Percentiles rank a stretch among this genome's conserved stretches.
phyloP scores from a whole-genome alignment of 768 basidiomycete genomes.

The Rhodocollybia butyracea region DNA sequence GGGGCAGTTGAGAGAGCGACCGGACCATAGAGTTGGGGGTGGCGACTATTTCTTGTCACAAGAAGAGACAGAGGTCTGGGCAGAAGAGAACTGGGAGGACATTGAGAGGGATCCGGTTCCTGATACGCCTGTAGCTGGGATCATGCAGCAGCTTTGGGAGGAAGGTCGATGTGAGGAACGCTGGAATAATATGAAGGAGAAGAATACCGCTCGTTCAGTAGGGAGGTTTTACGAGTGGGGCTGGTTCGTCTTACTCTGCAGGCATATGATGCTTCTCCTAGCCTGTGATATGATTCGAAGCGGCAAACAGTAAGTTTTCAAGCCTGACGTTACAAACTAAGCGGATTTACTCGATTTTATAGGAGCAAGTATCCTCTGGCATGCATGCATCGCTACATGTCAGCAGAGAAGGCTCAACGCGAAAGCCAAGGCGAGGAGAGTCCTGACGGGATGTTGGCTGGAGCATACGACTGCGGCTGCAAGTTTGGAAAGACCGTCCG shows the following conservation, averaged over 20 bases:
- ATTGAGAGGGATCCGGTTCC: background rate
- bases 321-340: background rate
- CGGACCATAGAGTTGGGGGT: slow-evolving; percentile 9
- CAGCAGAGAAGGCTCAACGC: background rate
- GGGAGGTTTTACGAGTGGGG: slow-evolving; percentile 19
- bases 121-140: no score
- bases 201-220: slow-evolving; percentile 10
- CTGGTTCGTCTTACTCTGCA: slow-evolving; percentile 19
- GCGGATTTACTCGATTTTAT: background rate
- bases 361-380: slow-evolving; percentile 1
- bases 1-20: slow-evolving; percentile 6
- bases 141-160: background rate
- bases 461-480: slow-evolving; percentile 21
- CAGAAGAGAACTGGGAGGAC: slow-evolving; percentile 2
- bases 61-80: slow-evolving; percentile 20
- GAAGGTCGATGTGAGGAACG: slow-evolving; percentile 6
- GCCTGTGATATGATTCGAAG: slow-evolving; percentile 24
- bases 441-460: no score
- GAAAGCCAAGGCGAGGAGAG: background rate
- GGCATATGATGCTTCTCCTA: slow-evolving; percentile 18
- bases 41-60: slow-evolving; percentile 18
- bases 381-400: background rate
- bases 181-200: slow-evolving; percentile 15
- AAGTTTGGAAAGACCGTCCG: slow-evolving; percentile 17
- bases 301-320: slow-evolving; percentile 15